phyloP scores from a whole-genome alignment of 2,329 filamentous ascomycete species.

The Tolypocladium endophyticum region DNA sequence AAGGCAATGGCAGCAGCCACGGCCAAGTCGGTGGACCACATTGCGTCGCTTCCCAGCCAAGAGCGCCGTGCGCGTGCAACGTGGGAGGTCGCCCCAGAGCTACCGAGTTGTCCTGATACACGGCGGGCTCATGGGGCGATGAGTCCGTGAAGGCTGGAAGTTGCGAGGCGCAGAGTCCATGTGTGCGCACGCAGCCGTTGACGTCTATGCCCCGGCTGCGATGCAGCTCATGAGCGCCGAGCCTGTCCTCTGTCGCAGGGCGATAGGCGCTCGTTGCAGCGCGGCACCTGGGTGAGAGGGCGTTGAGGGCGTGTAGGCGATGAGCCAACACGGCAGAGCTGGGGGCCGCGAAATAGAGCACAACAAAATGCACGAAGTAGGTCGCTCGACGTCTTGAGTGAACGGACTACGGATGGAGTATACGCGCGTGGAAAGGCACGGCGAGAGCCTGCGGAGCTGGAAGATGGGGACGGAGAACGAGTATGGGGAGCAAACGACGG shows the following conservation, averaged over 20 bases:
- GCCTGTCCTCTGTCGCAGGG: neutral
- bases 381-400: neutral
- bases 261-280: neutral
- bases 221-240: neutral
- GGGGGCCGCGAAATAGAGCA: neutral
- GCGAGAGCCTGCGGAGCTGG: neutral
- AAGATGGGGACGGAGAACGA: neutral
- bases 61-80: neutral
- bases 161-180: neutral
- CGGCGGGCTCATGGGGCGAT: conserved; percentile 1
- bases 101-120: neutral
- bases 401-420: neutral
- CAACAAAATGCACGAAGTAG: neutral
- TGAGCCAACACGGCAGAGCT: neutral
- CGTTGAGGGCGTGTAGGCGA: neutral
- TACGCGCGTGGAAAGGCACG: neutral
- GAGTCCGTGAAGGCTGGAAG: neutral
- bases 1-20: conserved; percentile 2
- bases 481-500: neutral
- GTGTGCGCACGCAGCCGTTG: neutral
- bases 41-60: conserved; percentile 3
- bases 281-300: neutral
- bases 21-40: conserved; percentile 4
- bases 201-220: neutral
- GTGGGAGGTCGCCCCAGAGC: neutral